A percentile compares a stretch with the other conserved stretches of the same genome.
phyloP scores from a whole-genome alignment of 305 asterid genomes.

The Rubia balearica region DNA sequence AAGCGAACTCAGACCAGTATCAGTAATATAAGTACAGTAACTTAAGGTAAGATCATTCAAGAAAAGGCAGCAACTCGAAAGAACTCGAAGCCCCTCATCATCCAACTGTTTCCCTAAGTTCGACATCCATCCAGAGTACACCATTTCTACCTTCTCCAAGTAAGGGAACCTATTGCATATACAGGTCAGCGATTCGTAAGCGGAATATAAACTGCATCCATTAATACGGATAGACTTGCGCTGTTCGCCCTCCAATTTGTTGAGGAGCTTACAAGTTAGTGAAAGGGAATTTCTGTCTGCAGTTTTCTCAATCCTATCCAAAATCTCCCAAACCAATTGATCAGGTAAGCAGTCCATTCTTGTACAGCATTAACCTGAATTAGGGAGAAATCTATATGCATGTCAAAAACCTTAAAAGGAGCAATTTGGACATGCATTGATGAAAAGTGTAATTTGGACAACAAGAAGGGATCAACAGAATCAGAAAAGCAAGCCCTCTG shows the following conservation, averaged over 20 bases:
- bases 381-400: too few relatives aligned
- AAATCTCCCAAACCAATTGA: constrained; percentile 53
- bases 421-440: neutral
- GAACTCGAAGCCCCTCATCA: constrained; percentile 49
- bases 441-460: neutral
- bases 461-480: neutral
- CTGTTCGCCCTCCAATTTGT: constrained; percentile 49
- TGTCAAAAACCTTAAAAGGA: neutral
- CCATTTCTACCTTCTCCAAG: constrained; percentile 57
- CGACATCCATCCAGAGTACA: constrained; percentile 84
- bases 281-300: constrained; percentile 57
- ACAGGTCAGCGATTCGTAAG: constrained; percentile 44
- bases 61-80: constrained; percentile 45
- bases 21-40: constrained; percentile 67
- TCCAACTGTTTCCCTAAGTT: constrained; percentile 66
- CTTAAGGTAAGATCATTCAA: constrained; percentile 60
- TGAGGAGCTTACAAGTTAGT: constrained; percentile 54
- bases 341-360: constrained; percentile 73
- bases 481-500: neutral
- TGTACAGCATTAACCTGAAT: constrained; percentile 11
- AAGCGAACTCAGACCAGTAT: constrained; percentile 54
- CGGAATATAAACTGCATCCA: constrained; percentile 71
- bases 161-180: constrained; percentile 54
- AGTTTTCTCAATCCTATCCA: constrained; percentile 36
- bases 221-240: constrained; percentile 45